A percentile compares a stretch with the other conserved stretches of the same genome.
Conservation (phyloP, 768 basidiomycete species). For the Favolaschia claudopus region DNA sequence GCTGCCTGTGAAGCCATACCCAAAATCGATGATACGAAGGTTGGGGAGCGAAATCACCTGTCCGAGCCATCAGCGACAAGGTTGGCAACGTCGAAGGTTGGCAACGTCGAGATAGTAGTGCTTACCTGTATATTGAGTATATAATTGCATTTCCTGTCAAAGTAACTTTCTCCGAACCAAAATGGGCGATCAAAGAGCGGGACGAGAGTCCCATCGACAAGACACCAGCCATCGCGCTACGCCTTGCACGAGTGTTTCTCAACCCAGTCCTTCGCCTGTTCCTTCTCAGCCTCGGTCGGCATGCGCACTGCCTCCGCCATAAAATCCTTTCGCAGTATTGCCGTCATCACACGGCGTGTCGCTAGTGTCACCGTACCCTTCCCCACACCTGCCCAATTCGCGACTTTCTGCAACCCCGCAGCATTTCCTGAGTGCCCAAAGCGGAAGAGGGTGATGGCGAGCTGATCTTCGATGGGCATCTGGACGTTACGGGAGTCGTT, state of each 20-base stretch:
- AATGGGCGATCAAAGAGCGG: conserved; percentile 39
- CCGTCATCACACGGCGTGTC: conserved; percentile 40
- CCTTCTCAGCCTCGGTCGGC: conserved; percentile 42
- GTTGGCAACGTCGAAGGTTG: too few species aligned
- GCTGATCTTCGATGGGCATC: conserved; percentile 36
- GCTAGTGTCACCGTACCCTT: conserved; percentile 38
- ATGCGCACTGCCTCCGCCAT: conserved; percentile 32
- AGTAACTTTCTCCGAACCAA: conserved; percentile 46
- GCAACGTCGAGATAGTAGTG: too few species aligned
- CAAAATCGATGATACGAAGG: too few species aligned
- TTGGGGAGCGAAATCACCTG: too few species aligned
- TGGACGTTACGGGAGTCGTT: conserved; percentile 38
- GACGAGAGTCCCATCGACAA: conserved; percentile 49
- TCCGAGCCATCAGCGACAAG: too few species aligned
- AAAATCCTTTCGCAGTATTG: conserved; percentile 36
- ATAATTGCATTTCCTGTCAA: conserved; percentile 47
- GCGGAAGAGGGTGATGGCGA: conserved; percentile 47
- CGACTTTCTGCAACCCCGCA: conserved; percentile 38
- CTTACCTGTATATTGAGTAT: conserved; percentile 46
- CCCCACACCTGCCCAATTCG: conserved; percentile 45
- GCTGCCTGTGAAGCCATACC: too few species aligned
- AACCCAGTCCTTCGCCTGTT: conserved; percentile 47
- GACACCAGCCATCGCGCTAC: conserved; percentile 46
- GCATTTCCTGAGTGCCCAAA: conserved; percentile 52
- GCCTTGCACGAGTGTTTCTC: conserved; percentile 36